Base-by-base conservation (phyloP, 306 rosid genomes). In the Abrus pulchellus region DNA sequence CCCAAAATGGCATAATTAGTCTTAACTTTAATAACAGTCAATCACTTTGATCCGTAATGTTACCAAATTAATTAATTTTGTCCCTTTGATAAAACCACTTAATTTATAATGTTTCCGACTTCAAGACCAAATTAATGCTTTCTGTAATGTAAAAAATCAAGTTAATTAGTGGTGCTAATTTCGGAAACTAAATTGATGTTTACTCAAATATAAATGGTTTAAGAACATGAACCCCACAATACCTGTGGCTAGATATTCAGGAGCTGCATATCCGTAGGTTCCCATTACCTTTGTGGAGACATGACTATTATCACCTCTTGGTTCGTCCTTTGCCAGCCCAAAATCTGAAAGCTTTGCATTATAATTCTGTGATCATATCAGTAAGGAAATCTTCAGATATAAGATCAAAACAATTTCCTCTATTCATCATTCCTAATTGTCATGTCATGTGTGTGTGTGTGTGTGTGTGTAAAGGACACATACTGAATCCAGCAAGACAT, bases 231-330 rank as follows among this genome's bases (percentile, higher is more conserved):
- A 36, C 40, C 6, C 9, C 54, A 76, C 13, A 55, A 68, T 89
- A 90, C 94, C 92, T 1, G 90, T 74, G 52, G 88, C 84, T 63
- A 89, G 7, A 71, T 85, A 90, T 68, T 90, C 94, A 2, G 94
- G 94, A 77, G 94, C 91, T 66, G 90, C 84, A 85, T 90, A 90
- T 71, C 89, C 93, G 0, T 78, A 85, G 54, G 94, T 88, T 70
- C 89, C 86, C 76, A 79, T 75, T 68, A 76, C 77, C 75, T 83
- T 82, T 63, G 75, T 83, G 27, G 94, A 81, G 79, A 82, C 87
- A 62, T 82, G 89, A 75, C 69, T 82, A 80, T 77, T 87, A 66
- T 87, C 84, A 50, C 83, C 88, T 0, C 75, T 62, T 3, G 92
- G 85, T 43, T 87, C 88, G 27, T 80, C 86, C 83, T 85, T 88